Percentiles rank a stretch among this genome's conserved stretches.
Evolutionary conservation across 2,329 filamentous ascomycete species (phyloP).

Genomic region (Pleurostoma richardsiae): DNA sequence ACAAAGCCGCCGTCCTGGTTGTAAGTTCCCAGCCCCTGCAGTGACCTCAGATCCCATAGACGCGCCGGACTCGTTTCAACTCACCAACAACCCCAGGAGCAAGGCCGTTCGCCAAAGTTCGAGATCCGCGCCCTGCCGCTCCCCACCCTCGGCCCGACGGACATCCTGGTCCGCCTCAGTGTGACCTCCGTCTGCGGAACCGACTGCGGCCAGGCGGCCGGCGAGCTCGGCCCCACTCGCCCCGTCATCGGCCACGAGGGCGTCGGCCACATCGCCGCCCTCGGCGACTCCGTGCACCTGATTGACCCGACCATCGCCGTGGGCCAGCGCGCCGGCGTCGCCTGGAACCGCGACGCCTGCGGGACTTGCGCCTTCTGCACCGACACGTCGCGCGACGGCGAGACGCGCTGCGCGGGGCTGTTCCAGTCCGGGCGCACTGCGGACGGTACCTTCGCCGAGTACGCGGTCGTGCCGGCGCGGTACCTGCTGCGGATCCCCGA

Average conservation of each 20-base stretch:
- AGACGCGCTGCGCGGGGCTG: constrained; percentile 26
- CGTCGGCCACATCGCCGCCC: constrained; percentile 28
- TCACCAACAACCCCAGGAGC: not conserved
- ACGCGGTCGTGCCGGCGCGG: constrained; percentile 25
- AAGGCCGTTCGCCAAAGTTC: constrained; percentile 8
- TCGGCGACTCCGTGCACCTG: constrained; percentile 25
- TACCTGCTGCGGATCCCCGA: constrained; percentile 25
- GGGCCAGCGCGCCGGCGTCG: constrained; percentile 30
- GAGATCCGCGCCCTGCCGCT: constrained; percentile 14
- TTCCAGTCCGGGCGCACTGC: constrained; percentile 24
- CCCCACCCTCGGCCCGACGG: constrained; percentile 19
- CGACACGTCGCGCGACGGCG: constrained; percentile 19
- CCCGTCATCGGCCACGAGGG: constrained; percentile 38
- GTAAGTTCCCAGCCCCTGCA: not conserved
- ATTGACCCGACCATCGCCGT: constrained; percentile 16
- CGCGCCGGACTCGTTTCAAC: too few relatives aligned
- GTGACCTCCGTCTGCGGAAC: constrained; percentile 32
- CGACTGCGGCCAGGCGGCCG: constrained; percentile 29
- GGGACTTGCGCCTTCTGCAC: constrained; percentile 22
- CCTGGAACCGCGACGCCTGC: constrained; percentile 31
- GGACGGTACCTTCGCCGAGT: constrained; percentile 34
- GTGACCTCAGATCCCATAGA: not conserved
- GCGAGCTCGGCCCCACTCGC: constrained; percentile 26
- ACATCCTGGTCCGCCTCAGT: constrained; percentile 27
- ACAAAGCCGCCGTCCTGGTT: constrained; percentile 8